Percentiles rank a stretch among this genome's conserved stretches.
These are phyloP conservation scores for Euryodendron excelsum DNA, from an alignment of 148 eudicot genomes.

Conservation along the genomic window DNA sequence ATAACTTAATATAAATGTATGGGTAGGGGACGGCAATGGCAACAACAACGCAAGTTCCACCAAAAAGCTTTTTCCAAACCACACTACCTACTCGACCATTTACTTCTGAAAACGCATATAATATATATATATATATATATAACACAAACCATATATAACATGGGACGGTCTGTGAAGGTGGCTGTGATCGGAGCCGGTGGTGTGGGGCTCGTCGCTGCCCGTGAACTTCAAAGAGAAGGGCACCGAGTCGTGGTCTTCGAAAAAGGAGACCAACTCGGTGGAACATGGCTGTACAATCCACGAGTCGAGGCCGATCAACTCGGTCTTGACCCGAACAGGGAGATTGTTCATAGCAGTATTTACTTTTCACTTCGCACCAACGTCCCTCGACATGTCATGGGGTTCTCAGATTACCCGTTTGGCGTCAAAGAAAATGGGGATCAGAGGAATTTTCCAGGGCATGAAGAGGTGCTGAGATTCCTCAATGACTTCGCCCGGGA, in stretches of 20 bases:
- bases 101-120: no score
- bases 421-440: conserved; percentile 17
- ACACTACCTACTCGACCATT: no score
- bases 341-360: conserved; percentile 26
- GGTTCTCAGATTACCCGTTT: conserved; percentile 39
- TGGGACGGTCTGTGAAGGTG: conserved; percentile 28
- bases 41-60: no score
- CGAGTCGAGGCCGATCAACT: conserved; percentile 34
- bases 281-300: conserved; percentile 39
- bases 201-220: conserved; percentile 30
- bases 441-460: conserved; percentile 33
- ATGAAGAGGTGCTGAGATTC: conserved; percentile 38
- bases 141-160: no score
- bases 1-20: no score
- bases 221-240: conserved; percentile 35
- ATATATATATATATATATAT: no score
- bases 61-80: no score
- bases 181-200: conserved; percentile 49
- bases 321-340: conserved; percentile 27
- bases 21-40: no score
- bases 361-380: conserved; percentile 42
- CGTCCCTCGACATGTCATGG: conserved; percentile 34
- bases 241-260: conserved; percentile 37
- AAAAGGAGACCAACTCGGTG: conserved; percentile 29
- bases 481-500: conserved; percentile 28